Evolutionary conservation across 2,329 filamentous ascomycete species (phyloP).

Genomic region (Neoarthrinium moseri): DNA sequence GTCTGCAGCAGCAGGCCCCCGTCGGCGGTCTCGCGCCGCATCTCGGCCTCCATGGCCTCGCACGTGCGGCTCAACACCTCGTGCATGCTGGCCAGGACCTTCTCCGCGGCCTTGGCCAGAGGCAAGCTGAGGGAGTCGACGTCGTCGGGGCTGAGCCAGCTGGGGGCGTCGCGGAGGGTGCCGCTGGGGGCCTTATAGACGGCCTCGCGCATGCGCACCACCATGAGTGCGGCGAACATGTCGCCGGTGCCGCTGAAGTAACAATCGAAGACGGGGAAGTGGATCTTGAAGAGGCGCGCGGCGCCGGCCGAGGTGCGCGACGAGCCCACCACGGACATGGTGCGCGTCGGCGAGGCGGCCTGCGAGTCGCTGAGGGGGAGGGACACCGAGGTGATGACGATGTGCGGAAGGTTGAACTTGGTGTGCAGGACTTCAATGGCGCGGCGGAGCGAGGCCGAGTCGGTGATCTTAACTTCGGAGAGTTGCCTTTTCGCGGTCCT

Average conservation of each 20-base stretch:
- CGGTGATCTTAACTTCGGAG: conserved; percentile 79
- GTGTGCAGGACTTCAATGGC: conserved; percentile 79
- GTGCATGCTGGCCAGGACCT: conserved; percentile 91
- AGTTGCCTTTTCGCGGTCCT: conserved; percentile 69
- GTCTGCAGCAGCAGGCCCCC: conserved; percentile 33
- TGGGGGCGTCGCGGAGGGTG: conserved; percentile 52
- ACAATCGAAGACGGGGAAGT: conserved; percentile 83
- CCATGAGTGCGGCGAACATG: conserved; percentile 93
- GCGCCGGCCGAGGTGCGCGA: conserved; percentile 60
- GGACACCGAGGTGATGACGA: conserved; percentile 88
- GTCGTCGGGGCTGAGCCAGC: conserved; percentile 77
- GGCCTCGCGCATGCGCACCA: conserved; percentile 84
- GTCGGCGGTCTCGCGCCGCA: conserved; percentile 41
- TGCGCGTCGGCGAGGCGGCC: conserved; percentile 37
- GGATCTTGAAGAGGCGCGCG: conserved; percentile 84
- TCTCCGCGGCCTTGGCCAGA: conserved; percentile 78
- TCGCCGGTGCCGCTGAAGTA: conserved; percentile 97
- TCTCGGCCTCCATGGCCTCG: conserved; percentile 56
- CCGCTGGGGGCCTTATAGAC: conserved; percentile 42
- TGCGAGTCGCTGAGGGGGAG: conserved; percentile 52
- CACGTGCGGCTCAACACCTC: conserved; percentile 71
- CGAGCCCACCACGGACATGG: conserved; percentile 67
- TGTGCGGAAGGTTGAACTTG: conserved; percentile 75
- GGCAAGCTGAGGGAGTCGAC: conserved; percentile 72
- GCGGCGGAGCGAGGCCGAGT: conserved; percentile 67